These are phyloP conservation scores for Fusarium nanum DNA, from an alignment of 2,329 filamentous ascomycete species.

Conservation along the genomic window DNA sequence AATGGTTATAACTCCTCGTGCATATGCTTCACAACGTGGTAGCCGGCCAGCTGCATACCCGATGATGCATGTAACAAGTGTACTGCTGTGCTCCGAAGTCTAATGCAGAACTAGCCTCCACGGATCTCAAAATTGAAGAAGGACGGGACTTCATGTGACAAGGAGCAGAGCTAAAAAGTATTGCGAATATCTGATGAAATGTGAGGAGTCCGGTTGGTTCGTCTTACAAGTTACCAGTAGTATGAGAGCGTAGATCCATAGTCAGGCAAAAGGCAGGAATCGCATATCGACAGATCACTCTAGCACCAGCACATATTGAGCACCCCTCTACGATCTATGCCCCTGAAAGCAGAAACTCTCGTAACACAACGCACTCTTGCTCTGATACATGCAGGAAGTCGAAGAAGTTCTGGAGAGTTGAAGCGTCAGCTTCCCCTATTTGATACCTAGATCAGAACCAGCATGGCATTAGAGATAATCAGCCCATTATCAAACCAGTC, in stretches of 20 bases:
- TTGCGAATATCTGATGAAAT: background rate
- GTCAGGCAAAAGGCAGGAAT: background rate
- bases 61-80: conserved; percentile 10
- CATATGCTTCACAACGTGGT: conserved; percentile 10
- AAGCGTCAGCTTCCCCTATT: background rate
- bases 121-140: background rate
- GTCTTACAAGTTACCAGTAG: background rate
- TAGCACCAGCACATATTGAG: background rate
- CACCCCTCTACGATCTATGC: background rate
- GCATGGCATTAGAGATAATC: background rate
- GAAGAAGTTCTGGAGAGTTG: background rate
- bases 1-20: background rate
- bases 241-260: too few species aligned
- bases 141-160: background rate
- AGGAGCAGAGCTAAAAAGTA: background rate
- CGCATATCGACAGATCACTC: background rate
- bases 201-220: background rate
- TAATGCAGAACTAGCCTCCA: background rate
- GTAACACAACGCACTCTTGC: background rate
- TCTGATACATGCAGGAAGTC: background rate
- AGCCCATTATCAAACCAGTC: background rate
- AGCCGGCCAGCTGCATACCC: conserved; percentile 23
- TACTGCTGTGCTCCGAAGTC: conserved; percentile 12
- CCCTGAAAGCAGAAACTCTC: background rate
- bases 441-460: background rate